Conservation (phyloP, 2,329 filamentous ascomycete species). For the Phialophora expanda region DNA sequence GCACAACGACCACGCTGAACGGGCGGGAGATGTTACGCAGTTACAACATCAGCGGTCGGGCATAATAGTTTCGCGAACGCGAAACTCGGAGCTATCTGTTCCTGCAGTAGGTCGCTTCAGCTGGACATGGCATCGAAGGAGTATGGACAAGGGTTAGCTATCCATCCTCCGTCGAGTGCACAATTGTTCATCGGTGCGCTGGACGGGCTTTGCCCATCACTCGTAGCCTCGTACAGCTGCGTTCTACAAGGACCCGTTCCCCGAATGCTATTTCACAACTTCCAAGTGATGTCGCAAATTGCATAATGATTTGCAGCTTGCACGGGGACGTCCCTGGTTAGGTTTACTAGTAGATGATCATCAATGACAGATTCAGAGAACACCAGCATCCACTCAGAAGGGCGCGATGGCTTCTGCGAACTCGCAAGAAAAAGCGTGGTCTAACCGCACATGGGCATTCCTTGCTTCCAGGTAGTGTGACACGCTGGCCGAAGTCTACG, state of each 20-base stretch:
- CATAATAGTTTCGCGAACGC: neutral
- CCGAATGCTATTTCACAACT: neutral
- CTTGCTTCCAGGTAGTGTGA: constrained; percentile 5
- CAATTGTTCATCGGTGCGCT: constrained; percentile 12
- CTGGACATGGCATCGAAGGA: constrained; percentile 1
- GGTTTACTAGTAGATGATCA: constrained; percentile 7
- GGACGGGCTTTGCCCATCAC: constrained; percentile 6
- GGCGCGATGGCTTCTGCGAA: constrained; percentile 7
- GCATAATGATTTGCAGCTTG: neutral
- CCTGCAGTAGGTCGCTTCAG: constrained; percentile 15
- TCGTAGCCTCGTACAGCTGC: constrained; percentile 4
- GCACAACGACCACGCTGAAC: neutral
- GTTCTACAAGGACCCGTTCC: constrained; percentile 6
- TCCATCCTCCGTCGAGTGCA: constrained; percentile 1
- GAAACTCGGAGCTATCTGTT: constrained; percentile 1
- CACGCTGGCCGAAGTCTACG: constrained; percentile 5
- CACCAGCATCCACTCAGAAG: constrained; percentile 13
- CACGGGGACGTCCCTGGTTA: constrained; percentile 8
- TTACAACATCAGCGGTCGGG: neutral
- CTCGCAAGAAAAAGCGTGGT: neutral
- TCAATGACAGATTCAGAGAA: constrained; percentile 14
- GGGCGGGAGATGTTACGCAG: neutral
- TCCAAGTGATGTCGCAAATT: neutral
- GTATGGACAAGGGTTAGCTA: neutral
- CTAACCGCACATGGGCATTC: constrained; percentile 6